phyloP scores from a whole-genome alignment of 495 filamentous ascomycete genomes.

The Xylaria intraflava region DNA sequence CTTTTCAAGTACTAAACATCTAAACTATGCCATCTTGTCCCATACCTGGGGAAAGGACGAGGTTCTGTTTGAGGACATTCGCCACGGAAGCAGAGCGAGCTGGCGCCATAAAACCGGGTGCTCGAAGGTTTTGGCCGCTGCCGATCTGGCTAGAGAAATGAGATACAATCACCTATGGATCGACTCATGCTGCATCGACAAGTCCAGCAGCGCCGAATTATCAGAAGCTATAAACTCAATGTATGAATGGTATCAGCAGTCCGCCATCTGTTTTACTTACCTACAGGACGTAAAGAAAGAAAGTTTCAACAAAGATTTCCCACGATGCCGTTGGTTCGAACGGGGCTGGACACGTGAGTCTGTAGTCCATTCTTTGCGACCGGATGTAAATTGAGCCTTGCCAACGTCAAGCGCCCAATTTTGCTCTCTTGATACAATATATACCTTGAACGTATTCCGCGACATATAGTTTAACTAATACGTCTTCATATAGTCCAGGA shows the following conservation, averaged over 20 bases:
- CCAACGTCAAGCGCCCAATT: no score
- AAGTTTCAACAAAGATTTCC: not conserved
- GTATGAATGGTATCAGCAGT: not conserved
- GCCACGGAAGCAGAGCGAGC: not conserved
- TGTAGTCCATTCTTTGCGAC: not conserved
- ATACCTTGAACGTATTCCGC: no score
- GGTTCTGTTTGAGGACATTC: constrained; percentile 5
- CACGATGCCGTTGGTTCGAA: not conserved
- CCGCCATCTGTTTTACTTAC: not conserved
- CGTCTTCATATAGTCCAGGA: not conserved
- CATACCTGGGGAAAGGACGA: constrained; percentile 13
- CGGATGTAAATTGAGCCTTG: no score
- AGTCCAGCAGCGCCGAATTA: not conserved
- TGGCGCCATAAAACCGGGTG: not conserved
- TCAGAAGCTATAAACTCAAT: not conserved
- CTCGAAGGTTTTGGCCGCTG: not conserved
- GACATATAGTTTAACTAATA: no score
- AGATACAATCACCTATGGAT: not conserved
- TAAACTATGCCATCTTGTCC: constrained; percentile 12
- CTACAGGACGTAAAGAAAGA: not conserved
- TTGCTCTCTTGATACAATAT: no score
- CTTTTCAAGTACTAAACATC: not conserved
- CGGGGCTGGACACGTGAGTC: not conserved
- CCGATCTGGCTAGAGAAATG: not conserved
- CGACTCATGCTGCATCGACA: not conserved